These are phyloP conservation scores for Solanum commersonii DNA, from an alignment of 257 asterid genomes.

Conservation along the genomic window DNA sequence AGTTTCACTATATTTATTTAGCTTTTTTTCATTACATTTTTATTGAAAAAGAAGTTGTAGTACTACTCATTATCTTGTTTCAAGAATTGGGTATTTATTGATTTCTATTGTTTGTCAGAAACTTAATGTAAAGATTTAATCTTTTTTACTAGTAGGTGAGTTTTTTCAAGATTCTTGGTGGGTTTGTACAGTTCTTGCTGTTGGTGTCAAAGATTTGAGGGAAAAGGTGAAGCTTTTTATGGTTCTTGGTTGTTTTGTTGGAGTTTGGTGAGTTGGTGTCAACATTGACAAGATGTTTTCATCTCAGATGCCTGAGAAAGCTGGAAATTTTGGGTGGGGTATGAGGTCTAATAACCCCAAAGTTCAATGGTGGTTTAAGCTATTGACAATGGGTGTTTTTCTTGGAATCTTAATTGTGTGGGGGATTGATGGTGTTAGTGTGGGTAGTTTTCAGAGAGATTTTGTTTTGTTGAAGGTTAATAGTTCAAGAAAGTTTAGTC, in stretches of 20 bases:
- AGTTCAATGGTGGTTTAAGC: constrained; percentile 55
- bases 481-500: constrained; percentile 7
- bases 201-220: background rate
- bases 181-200: background rate
- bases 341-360: constrained; percentile 34
- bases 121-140: background rate
- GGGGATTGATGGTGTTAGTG: constrained; percentile 38
- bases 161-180: background rate
- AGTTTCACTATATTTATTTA: background rate
- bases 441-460: constrained; percentile 21
- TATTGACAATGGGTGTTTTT: constrained; percentile 39
- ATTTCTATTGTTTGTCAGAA: background rate
- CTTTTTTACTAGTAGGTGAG: background rate
- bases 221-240: background rate
- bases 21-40: background rate
- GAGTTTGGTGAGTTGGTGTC: background rate
- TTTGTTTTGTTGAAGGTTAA: constrained; percentile 22
- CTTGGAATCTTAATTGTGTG: constrained; percentile 50
- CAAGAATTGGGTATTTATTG: background rate
- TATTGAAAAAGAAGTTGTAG: background rate
- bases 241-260: background rate
- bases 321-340: constrained; percentile 31
- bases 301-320: constrained; percentile 40
- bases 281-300: background rate
- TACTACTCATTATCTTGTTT: background rate